Percentiles rank a stretch among this genome's conserved stretches.
These are phyloP conservation scores for Evernia prunastri DNA, from an alignment of 495 filamentous ascomycete genomes.

Conservation along the genomic window DNA sequence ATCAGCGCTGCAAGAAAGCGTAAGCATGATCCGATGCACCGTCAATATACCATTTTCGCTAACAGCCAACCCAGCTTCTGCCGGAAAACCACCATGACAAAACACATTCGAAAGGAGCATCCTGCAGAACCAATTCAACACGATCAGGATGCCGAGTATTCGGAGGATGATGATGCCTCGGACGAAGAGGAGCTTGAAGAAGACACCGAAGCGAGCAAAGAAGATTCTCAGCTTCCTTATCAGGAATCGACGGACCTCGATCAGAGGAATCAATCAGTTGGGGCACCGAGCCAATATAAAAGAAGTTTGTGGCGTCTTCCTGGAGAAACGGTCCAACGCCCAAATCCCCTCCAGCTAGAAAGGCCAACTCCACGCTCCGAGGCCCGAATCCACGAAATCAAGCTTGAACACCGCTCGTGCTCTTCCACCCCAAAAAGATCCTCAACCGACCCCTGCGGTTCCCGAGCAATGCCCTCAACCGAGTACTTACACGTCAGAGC, in stretches of 20 bases:
- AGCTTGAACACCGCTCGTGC: slow-evolving; percentile 19
- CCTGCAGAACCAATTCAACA: slow-evolving; percentile 22
- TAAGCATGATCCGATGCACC: slow-evolving; percentile 35
- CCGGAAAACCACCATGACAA: slow-evolving; percentile 82
- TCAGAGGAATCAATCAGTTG: slow-evolving; percentile 10
- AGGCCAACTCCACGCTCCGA: slow-evolving; percentile 8
- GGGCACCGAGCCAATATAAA: slow-evolving; percentile 17
- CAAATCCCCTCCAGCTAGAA: slow-evolving; percentile 9
- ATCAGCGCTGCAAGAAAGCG: slow-evolving; percentile 76
- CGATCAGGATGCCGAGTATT: slow-evolving; percentile 21
- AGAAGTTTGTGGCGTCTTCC: slow-evolving; percentile 21
- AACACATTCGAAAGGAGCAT: slow-evolving; percentile 45
- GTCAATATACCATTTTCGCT: slow-evolving; percentile 11
- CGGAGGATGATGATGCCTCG: slow-evolving; percentile 23
- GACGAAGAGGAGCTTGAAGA: slow-evolving; percentile 32
- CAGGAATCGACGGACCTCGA: slow-evolving; percentile 1
- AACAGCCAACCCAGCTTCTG: slow-evolving; percentile 57
- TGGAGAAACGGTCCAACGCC: slow-evolving; percentile 18
- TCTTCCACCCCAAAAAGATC: slow-evolving; percentile 17
- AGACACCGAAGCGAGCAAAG: slow-evolving; percentile 36
- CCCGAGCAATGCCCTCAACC: background rate
- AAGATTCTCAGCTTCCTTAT: slow-evolving; percentile 16
- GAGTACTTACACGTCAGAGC: slow-evolving; percentile 5
- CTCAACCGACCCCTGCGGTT: slow-evolving; percentile 11
- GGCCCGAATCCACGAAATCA: slow-evolving; percentile 15